Base-by-base conservation (phyloP, 2,329 filamentous ascomycete species). In the Aspergillus piperis region DNA sequence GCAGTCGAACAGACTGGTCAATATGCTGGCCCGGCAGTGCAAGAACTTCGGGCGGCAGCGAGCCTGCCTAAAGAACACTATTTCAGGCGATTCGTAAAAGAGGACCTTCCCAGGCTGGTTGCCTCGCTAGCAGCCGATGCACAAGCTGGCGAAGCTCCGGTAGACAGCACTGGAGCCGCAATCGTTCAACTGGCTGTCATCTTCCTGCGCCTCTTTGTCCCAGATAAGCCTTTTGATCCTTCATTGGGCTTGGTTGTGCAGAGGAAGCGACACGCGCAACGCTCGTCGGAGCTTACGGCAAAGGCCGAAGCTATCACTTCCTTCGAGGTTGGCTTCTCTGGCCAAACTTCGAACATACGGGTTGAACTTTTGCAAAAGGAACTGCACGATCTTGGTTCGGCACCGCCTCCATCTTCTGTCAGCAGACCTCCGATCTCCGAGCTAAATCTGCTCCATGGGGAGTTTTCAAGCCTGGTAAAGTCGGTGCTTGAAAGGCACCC, bases 161-260 rank as follows among this genome's bases (percentile, higher is more conserved):
- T 68, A 8, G 70, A 74, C 39, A 72, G 76, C 54, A 77, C 82
- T 19, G 83, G 86, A 19, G 76, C 89, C 21, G 88, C 90, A 5
- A 95, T 93, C 86, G 82, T 92, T 27, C 83, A 89, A 54, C 87
- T 96, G 62, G 89, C 91, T 1, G 77, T 93, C 19, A 88, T 88
- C 15, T 86, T 89, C 41, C 81, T 98, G 51, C 85, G 85, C 63
- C 82, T 97, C 2, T 97, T 94, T 70, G 87, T 98, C 2, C 93
- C 96, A 0, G 89, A 96, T 73, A 88, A 89, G 66, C 84, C 90
- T 3, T 95, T 94, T 69, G 95, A 99, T 73, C 95, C 95, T 1
- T 87, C 86, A 2, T 73, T 87, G 36, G 80, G 79, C 53, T 77
- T 84, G 6, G 80, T 81, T 55, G 84, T 96, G 17, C 88, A 92